Evolutionary conservation across 2,329 filamentous ascomycete species (phyloP).

Genomic region (Aaosphaeria arxii): DNA sequence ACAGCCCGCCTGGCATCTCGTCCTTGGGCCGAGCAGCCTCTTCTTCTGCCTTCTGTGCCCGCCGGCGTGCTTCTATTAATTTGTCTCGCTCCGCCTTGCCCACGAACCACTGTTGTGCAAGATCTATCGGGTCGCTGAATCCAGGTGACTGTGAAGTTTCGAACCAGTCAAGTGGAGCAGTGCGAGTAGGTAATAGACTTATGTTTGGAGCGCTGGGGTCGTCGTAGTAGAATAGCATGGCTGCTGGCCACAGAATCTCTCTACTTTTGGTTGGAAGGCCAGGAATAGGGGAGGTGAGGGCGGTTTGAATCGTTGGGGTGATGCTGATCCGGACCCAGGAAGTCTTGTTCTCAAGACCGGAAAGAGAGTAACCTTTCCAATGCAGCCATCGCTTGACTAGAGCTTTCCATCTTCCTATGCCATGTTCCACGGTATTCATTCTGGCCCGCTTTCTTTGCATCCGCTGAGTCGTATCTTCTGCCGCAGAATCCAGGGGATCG

Average conservation of each 20-base stretch:
- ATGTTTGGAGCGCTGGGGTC: neutral
- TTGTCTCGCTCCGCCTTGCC: slow-evolving; percentile 34
- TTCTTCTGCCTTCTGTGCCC: slow-evolving; percentile 46
- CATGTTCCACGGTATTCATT: slow-evolving; percentile 22
- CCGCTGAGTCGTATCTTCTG: slow-evolving; percentile 16
- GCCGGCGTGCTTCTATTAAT: slow-evolving; percentile 35
- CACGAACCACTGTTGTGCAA: slow-evolving; percentile 35
- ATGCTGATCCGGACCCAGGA: slow-evolving; percentile 33
- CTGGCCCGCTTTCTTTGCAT: slow-evolving; percentile 23
- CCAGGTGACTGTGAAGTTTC: slow-evolving; percentile 21
- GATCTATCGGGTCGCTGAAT: slow-evolving; percentile 35
- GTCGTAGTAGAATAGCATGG: slow-evolving; percentile 29
- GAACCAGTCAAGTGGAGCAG: slow-evolving; percentile 22
- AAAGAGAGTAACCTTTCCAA: slow-evolving; percentile 31
- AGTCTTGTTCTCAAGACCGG: slow-evolving; percentile 17
- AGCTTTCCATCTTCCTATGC: slow-evolving; percentile 32
- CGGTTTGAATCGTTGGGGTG: slow-evolving; percentile 7
- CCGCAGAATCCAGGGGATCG: slow-evolving; percentile 17
- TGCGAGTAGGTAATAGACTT: neutral
- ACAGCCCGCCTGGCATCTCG: slow-evolving; percentile 18
- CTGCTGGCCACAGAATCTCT: slow-evolving; percentile 36
- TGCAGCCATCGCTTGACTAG: slow-evolving; percentile 31
- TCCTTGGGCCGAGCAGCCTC: slow-evolving; percentile 40
- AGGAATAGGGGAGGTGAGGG: slow-evolving; percentile 10
- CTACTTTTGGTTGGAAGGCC: slow-evolving; percentile 9